Evolutionary conservation across 169 alveolate genomes (phyloP), one percentile per base, ranked within the genome.

Genomic region (Babesia sp.): DNA sequence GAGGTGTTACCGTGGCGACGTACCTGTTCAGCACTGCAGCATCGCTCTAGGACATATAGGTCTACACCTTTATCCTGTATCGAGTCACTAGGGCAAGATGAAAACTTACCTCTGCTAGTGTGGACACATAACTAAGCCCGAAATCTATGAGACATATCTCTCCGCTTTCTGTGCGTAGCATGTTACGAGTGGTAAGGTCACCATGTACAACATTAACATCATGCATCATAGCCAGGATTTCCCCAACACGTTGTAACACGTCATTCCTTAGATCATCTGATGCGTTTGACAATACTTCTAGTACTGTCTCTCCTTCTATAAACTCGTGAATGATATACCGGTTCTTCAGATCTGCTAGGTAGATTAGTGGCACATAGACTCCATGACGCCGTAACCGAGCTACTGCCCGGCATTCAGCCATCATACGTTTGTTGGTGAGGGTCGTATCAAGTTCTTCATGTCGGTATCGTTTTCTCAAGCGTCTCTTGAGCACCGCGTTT

Each of bases 31-130:
- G 75, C 67, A 24, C 9, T 61, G 71, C 78, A 79, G 61, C 91
- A 83, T 16, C 86, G 75, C 61, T 83, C 85, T 48, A 87, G 79
- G 20, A 87, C 93, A 55, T 83, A 87, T 68, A 87, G 76, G 73
- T 87, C 93, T 26, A 87, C 93, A 12, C 87, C 93, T 70, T 83
- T 87, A 63, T 87, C 93, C 93, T 87, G 53, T 26, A 37, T 20
- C 7, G 33, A 22, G 12, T 22, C 42, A 24, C 1, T 8, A 54
- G 31, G 9, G 31, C 28, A 9, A 34, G 39, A 31, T 34, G 29
- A 34, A 24, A 45, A 74, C 85, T 26, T 33, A 87, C 93, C 88
- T 87, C 93, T 7, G 71, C 82, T 5, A 79, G 54, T 14, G 93
- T 42, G 8, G 93, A 87, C 55, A 76, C 71, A 57, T 67, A 87